Evolutionary conservation across 2,329 filamentous ascomycete species (phyloP), one percentile per base, ranked within the genome.

Genomic region (Rhexocercosporidium sp.): DNA sequence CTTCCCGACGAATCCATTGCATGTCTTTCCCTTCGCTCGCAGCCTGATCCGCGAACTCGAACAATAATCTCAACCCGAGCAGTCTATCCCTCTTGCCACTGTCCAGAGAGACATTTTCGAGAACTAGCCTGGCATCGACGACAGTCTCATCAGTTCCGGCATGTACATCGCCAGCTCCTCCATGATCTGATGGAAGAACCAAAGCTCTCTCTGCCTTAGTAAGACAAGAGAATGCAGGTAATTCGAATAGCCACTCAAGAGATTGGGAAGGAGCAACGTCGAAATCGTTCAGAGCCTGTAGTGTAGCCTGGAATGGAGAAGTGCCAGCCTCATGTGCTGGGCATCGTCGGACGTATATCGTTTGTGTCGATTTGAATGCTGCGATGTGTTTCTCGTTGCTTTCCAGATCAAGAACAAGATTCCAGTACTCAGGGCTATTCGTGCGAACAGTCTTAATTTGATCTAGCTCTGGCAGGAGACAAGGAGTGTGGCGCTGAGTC

Each of bases 241-340:
- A 82, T 6, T 83, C 79, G 73, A 92, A 88, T 29, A 92, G 76
- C 85, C 88, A 90, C 68, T 88, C 85, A 78, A 90, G 88, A n/a
- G 88, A 65, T 41, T 78, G 75, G 25, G 79, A 78, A 1, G 82
- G 76, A 4, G 82, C 77, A 37, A 81, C 80, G 67, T 86, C 83
- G 0, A 81, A 81, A 69, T 90, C 87, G 73, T 88, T 89, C 53
- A 92, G 81, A 3, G 88, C 88, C 25, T 86, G 83, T 22, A 92
- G 79, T 0, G 89, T 88, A 1, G 87, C 84, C 63, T 83, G 83
- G 77, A 92, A 92, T n/a, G 84, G 79, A 0, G 84, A 85, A n/a
- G 80, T 79, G 62, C 81, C 81, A n/a, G 81, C 81, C 66, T 86
- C 86, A 73, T 86, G 82, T 67, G 83, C 81, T 64, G 84, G 81